A percentile compares a stretch with the other conserved stretches of the same genome.
Conservation (phyloP, 1,139 yeast species). For the Torulaspora globosa region DNA sequence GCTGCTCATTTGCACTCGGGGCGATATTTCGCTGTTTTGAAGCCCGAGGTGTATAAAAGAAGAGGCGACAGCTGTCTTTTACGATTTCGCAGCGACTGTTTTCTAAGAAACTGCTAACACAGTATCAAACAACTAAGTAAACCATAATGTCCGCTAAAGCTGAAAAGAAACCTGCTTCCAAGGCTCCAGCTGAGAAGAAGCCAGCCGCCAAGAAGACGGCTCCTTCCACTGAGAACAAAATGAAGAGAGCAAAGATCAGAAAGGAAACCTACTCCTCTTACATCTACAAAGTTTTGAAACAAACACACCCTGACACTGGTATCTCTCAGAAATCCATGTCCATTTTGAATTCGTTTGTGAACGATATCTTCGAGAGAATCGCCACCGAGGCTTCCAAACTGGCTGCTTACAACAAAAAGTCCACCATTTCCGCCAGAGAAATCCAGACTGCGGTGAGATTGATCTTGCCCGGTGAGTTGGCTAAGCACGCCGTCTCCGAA, state of each 20-base stretch:
- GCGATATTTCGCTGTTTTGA: not conserved
- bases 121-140: too few relatives aligned
- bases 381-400: constrained; percentile 98
- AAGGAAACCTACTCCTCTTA: constrained; percentile 98
- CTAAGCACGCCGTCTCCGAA: constrained; percentile 98
- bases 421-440: constrained; percentile 98
- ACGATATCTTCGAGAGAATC: constrained; percentile 91
- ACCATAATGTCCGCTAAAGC: constrained; percentile 85
- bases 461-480: constrained; percentile 99
- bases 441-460: constrained; percentile 99
- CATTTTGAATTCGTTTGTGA: constrained; percentile 97
- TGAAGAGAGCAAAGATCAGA: constrained; percentile 96
- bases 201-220: constrained; percentile 96
- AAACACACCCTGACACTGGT: constrained; percentile 99
- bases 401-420: constrained; percentile 99
- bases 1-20: not conserved
- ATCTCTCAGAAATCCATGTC: constrained; percentile 99
- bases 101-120: too few relatives aligned
- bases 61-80: not conserved
- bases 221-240: constrained; percentile 63
- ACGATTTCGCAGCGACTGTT: too few relatives aligned
- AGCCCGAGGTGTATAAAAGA: constrained; percentile 8
- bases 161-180: constrained; percentile 98
- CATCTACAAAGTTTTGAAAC: constrained; percentile 97
- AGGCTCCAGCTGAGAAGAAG: constrained; percentile 98